Evolutionary conservation across 257 asterid species (phyloP).

Genomic region (Knoxia roxburghii): DNA sequence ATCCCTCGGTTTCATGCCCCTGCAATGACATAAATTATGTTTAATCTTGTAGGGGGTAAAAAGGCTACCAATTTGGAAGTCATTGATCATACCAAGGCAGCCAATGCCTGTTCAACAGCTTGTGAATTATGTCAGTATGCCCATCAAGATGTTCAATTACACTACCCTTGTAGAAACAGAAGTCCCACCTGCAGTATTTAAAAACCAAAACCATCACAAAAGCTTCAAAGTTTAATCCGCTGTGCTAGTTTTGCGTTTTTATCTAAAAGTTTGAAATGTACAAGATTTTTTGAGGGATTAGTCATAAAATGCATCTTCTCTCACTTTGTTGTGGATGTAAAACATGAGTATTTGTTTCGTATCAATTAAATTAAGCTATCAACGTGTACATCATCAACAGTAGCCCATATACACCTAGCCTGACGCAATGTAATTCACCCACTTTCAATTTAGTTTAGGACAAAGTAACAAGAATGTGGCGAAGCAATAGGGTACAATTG

Average conservation of each 20-base stretch:
- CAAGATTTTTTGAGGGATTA: background rate
- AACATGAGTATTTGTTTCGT: background rate
- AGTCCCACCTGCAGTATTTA: constrained; percentile 78
- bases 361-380: background rate
- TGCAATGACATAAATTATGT: constrained; percentile 29
- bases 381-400: no score
- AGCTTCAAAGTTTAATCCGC: background rate
- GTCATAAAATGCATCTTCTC: background rate
- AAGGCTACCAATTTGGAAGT: constrained; percentile 15
- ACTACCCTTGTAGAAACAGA: constrained; percentile 77
- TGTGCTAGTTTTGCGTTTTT: background rate
- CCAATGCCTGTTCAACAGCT: constrained; percentile 73
- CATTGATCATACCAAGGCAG: constrained; percentile 72
- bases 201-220: background rate
- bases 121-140: constrained; percentile 91
- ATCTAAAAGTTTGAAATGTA: background rate
- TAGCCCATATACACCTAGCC: background rate
- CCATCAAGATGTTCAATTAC: constrained; percentile 97
- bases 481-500: background rate
- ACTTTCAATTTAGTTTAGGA: background rate
- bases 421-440: background rate
- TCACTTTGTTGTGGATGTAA: background rate
- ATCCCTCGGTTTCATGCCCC: constrained; percentile 95
- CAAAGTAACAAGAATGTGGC: background rate
- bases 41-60: background rate